These are phyloP conservation scores for Cryptococcus hybrid DNA, from an alignment of 1,284 basidiomycete species.

Conservation along the genomic window DNA sequence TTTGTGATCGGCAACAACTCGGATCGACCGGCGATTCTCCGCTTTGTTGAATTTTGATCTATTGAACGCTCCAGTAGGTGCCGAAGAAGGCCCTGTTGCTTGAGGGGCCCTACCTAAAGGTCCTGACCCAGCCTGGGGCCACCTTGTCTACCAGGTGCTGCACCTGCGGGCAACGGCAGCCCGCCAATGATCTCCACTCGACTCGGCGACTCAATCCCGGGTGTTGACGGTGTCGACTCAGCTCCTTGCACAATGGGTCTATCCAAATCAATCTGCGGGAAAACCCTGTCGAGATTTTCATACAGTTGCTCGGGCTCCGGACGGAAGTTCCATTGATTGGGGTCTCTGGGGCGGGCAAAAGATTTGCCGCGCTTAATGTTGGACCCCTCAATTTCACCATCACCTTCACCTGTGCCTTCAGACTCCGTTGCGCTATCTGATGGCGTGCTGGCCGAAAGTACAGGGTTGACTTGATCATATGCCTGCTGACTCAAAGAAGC, in stretches of 20 bases:
- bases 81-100: neutral
- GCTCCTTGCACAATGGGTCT: constrained; percentile 86
- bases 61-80: constrained; percentile 1
- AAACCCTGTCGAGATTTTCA: constrained; percentile 90
- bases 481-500: constrained; percentile 3
- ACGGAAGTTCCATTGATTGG: constrained; percentile 69
- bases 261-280: constrained; percentile 95
- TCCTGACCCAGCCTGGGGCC: neutral
- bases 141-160: neutral
- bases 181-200: constrained; percentile 36
- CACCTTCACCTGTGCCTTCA: constrained; percentile 20
- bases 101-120: neutral
- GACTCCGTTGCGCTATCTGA: constrained; percentile 34
- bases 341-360: constrained; percentile 35
- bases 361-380: constrained; percentile 30
- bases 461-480: neutral
- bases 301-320: constrained; percentile 93
- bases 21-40: constrained; percentile 72
- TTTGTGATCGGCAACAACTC: constrained; percentile 68
- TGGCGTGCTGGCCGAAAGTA: constrained; percentile 19
- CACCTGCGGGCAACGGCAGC: constrained; percentile 26
- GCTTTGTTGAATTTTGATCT: constrained; percentile 39
- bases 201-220: constrained; percentile 33
- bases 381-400: neutral
- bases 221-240: constrained; percentile 64